These are phyloP conservation scores for Pythium diclinum DNA, from an alignment of 352 stramenopile genomes.

Conservation along the genomic window DNA sequence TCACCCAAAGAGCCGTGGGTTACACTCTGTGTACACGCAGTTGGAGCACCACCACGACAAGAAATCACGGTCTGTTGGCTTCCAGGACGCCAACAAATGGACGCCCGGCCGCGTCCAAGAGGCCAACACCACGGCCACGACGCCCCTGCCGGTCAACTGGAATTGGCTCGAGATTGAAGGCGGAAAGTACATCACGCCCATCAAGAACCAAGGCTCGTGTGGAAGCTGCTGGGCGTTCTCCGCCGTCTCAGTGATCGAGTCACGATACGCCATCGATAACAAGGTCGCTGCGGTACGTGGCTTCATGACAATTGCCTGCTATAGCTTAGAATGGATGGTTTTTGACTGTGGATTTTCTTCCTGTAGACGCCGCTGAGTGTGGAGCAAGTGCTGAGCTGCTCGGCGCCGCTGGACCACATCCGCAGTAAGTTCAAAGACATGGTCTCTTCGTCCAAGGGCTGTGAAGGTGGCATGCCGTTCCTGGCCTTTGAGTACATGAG, in stretches of 20 bases:
- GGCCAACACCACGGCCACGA: conserved; percentile 15
- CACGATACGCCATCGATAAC: conserved; percentile 71
- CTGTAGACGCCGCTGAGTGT: conserved; percentile 65
- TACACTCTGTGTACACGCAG: conserved; percentile 26
- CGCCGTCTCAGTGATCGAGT: conserved; percentile 72
- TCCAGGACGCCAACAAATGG: conserved; percentile 22
- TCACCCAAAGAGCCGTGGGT: conserved; percentile 12
- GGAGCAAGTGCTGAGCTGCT: conserved; percentile 84
- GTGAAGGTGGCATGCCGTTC: conserved; percentile 87
- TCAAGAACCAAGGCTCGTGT: conserved; percentile 93
- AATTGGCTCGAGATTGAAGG: conserved; percentile 69
- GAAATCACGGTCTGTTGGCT: conserved; percentile 18
- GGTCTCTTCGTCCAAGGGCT: conserved; percentile 77
- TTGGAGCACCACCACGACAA: conserved; percentile 12
- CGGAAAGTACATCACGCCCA: conserved; percentile 84
- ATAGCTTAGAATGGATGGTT: neutral
- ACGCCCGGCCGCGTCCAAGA: conserved; percentile 20
- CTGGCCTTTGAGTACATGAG: conserved; percentile 88
- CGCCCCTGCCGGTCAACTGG: conserved; percentile 39
- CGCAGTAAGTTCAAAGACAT: conserved; percentile 71
- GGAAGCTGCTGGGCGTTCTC: conserved; percentile 93
- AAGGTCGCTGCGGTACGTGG: conserved; percentile 47
- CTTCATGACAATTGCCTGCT: no score
- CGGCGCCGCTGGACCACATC: conserved; percentile 64
- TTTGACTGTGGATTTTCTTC: neutral